Percentiles rank a stretch among this genome's conserved stretches.
phyloP scores from a whole-genome alignment of 257 asterid genomes.

The Prunella vulgaris region DNA sequence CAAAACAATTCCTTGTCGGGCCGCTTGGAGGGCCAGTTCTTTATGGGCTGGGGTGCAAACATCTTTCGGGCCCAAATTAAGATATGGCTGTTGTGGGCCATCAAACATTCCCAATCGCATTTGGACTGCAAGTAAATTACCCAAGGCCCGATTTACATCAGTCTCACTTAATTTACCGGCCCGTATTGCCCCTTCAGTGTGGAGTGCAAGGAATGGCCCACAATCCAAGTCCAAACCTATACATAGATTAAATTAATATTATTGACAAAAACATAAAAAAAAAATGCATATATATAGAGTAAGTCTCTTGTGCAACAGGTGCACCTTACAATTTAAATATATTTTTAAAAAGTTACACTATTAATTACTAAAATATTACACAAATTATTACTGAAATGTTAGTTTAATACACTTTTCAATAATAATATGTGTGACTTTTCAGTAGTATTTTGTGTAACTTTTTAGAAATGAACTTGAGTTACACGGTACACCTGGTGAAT shows the following conservation, averaged over 20 bases:
- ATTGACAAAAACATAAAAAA: too few species aligned
- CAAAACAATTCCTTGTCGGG: conserved; percentile 86
- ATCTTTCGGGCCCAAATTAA: conserved; percentile 65
- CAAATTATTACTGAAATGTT: too few species aligned
- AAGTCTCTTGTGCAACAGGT: too few species aligned
- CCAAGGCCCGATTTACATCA: conserved; percentile 60
- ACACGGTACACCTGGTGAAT: too few species aligned
- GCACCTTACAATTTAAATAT: too few species aligned
- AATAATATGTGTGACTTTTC: too few species aligned
- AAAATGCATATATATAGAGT: too few species aligned
- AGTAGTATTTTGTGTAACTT: too few species aligned
- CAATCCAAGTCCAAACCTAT: conserved; percentile 89
- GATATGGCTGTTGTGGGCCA: conserved; percentile 58
- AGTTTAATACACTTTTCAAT: too few species aligned
- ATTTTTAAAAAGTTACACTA: too few species aligned
- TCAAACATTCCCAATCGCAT: conserved; percentile 94
- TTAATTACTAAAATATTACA: too few species aligned
- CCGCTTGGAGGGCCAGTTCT: conserved; percentile 80
- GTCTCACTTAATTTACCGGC: conserved; percentile 49
- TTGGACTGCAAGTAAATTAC: conserved; percentile 60
- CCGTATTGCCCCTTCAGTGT: conserved; percentile 59
- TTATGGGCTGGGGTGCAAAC: conserved; percentile 78
- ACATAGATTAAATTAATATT: not conserved
- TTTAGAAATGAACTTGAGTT: too few species aligned
- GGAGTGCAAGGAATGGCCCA: conserved; percentile 75